A percentile compares a stretch with the other conserved stretches of the same genome.
Conservation (phyloP, 2,329 filamentous ascomycete genomes). For the Aspergillus unguis region DNA sequence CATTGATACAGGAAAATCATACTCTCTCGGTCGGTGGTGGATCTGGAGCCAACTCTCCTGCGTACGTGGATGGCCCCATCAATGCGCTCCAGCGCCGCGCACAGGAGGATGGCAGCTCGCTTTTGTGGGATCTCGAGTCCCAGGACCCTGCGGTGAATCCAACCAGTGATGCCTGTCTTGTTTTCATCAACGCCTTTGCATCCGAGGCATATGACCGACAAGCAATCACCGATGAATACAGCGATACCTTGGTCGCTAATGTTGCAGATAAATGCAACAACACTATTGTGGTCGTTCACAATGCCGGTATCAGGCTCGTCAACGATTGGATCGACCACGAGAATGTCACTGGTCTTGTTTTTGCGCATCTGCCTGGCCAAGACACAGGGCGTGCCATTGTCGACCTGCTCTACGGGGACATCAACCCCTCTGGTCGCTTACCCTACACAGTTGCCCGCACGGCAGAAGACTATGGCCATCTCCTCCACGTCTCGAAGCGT, state of each 20-base stretch:
- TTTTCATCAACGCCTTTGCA: slow-evolving; percentile 53
- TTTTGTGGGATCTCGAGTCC: slow-evolving; percentile 60
- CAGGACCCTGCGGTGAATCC: slow-evolving; percentile 49
- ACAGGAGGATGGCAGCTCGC: slow-evolving; percentile 49
- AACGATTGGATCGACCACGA: slow-evolving; percentile 57
- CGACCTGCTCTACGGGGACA: slow-evolving; percentile 56
- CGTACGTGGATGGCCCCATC: neutral
- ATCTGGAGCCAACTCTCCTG: neutral
- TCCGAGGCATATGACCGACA: neutral
- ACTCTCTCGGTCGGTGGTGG: slow-evolving; percentile 10
- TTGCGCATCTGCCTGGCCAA: slow-evolving; percentile 63
- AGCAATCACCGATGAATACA: neutral
- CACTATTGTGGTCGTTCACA: slow-evolving; percentile 64
- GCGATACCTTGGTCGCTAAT: slow-evolving; percentile 24
- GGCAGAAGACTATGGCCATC: slow-evolving; percentile 50
- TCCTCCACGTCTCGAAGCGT: slow-evolving; percentile 17
- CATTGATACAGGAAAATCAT: neutral
- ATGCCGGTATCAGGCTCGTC: slow-evolving; percentile 59
- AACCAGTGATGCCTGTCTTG: slow-evolving; percentile 37
- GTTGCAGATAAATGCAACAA: slow-evolving; percentile 60
- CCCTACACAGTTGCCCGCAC: slow-evolving; percentile 60
- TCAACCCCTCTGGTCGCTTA: slow-evolving; percentile 56
- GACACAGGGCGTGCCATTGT: slow-evolving; percentile 56
- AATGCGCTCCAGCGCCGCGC: neutral
- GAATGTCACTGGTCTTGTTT: slow-evolving; percentile 63